These are phyloP conservation scores for Puccinia sorghi DNA, from an alignment of 1,284 basidiomycete genomes.

Conservation along the genomic window DNA sequence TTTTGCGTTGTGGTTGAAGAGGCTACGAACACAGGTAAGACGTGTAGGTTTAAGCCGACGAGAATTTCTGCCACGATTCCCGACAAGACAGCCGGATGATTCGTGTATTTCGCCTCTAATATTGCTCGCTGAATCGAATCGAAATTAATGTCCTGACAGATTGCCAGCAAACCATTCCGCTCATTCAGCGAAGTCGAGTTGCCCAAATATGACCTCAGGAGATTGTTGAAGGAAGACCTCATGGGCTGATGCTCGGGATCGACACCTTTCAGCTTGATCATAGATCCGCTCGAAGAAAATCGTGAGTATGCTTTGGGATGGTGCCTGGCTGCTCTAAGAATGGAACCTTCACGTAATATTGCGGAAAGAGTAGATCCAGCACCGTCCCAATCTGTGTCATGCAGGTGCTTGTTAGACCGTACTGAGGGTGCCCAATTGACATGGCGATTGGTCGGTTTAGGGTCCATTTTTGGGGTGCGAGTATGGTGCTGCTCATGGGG, in stretches of 20 bases:
- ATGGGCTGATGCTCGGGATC: slow-evolving; percentile 30
- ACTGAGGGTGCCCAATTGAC: slow-evolving; percentile 48
- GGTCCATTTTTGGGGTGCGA: background rate
- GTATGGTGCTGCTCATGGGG: background rate
- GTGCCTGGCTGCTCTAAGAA: slow-evolving; percentile 10
- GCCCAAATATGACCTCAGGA: slow-evolving; percentile 26
- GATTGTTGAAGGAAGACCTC: slow-evolving; percentile 17
- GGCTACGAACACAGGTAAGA: slow-evolving; percentile 20
- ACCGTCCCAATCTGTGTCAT: slow-evolving; percentile 29
- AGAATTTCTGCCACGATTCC: slow-evolving; percentile 35
- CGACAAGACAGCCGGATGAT: slow-evolving; percentile 41
- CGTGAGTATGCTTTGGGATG: slow-evolving; percentile 13
- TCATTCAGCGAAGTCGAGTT: background rate
- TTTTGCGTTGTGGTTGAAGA: slow-evolving; percentile 3
- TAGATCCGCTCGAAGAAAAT: slow-evolving; percentile 10
- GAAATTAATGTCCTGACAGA: slow-evolving; percentile 18
- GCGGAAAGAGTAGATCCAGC: slow-evolving; percentile 26
- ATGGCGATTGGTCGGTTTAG: slow-evolving; percentile 4
- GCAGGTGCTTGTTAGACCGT: slow-evolving; percentile 19
- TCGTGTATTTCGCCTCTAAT: slow-evolving; percentile 39
- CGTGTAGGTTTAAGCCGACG: slow-evolving; percentile 30
- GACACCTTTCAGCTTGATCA: slow-evolving; percentile 16
- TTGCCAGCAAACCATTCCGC: slow-evolving; percentile 23
- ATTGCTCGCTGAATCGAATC: slow-evolving; percentile 31
- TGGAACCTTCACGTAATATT: slow-evolving; percentile 14